Percentiles rank a stretch among this genome's conserved stretches.
Conservation (phyloP, 1,139 yeast genomes). For the Sugiyamaella japonica region DNA sequence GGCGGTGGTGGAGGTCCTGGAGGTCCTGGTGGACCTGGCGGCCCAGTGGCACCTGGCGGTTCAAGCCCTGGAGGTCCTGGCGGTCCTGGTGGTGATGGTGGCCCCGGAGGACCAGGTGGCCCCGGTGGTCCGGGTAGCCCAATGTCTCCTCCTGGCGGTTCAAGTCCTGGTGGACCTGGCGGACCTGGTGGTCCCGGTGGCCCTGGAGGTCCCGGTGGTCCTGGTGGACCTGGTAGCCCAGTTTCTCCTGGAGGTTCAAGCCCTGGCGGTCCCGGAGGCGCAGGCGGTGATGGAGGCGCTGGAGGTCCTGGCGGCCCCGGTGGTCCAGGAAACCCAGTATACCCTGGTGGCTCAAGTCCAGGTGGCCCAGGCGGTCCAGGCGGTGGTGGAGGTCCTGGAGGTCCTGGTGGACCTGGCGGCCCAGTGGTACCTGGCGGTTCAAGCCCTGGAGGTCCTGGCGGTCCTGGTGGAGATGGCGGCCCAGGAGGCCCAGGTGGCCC, state of each 20-base stretch:
- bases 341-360: background rate
- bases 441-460: background rate
- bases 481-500: constrained; percentile 21
- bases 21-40: constrained; percentile 12
- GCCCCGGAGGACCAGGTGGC: constrained; percentile 25
- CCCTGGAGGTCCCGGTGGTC: constrained; percentile 18
- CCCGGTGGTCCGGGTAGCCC: background rate
- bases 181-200: constrained; percentile 15
- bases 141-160: background rate
- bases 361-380: constrained; percentile 18
- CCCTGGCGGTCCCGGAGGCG: constrained; percentile 16
- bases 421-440: constrained; percentile 28
- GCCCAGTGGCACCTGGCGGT: constrained; percentile 28
- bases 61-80: constrained; percentile 19
- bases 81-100: constrained; percentile 19
- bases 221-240: constrained; percentile 20
- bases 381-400: constrained; percentile 17
- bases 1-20: constrained; percentile 19
- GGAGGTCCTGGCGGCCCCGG: constrained; percentile 17
- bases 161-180: constrained; percentile 18
- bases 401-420: constrained; percentile 20
- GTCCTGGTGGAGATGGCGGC: constrained; percentile 21
- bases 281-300: constrained; percentile 20
- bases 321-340: constrained; percentile 2
- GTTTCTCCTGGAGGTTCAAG: constrained; percentile 27